Percentiles rank a stretch among this genome's conserved stretches.
phyloP scores from a whole-genome alignment of 1,139 yeast genomes.

The Nakaseomyces delphensis region DNA sequence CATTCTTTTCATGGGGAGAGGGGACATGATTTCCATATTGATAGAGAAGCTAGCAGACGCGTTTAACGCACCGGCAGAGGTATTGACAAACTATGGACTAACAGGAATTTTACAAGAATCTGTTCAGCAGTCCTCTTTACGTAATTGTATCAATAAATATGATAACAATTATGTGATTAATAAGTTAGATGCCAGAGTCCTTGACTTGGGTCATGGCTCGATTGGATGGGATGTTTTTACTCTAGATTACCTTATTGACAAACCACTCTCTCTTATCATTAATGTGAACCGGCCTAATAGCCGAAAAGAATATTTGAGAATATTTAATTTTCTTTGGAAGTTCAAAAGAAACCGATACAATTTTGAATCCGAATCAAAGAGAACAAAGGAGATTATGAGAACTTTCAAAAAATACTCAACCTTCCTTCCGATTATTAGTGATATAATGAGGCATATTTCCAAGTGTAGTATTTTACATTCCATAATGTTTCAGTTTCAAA shows the following conservation, averaged over 20 bases:
- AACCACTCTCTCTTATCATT: conserved; percentile 42
- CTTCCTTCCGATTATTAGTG: conserved; percentile 22
- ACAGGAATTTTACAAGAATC: conserved; percentile 61
- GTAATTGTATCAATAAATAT: conserved; percentile 28
- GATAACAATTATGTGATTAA: conserved; percentile 37
- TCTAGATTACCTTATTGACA: conserved; percentile 63
- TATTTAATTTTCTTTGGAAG: conserved; percentile 82
- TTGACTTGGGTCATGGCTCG: conserved; percentile 61
- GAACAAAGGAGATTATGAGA: conserved; percentile 33
- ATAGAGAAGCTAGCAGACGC: conserved; percentile 48
- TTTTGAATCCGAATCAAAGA: conserved; percentile 43
- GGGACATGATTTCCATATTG: conserved; percentile 67
- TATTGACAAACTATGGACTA: conserved; percentile 57
- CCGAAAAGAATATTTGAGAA: conserved; percentile 58
- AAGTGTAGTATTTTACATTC: conserved; percentile 22
- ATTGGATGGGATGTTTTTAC: conserved; percentile 92
- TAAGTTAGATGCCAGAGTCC: conserved; percentile 71
- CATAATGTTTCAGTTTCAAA: conserved; percentile 23
- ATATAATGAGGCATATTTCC: conserved; percentile 21
- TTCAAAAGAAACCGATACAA: conserved; percentile 53
- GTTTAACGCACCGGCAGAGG: conserved; percentile 53
- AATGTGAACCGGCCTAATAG: conserved; percentile 36
- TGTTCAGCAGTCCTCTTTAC: conserved; percentile 53
- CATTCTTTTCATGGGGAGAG: conserved; percentile 61
- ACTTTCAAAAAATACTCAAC: conserved; percentile 20